Evolutionary conservation across 139 green algal genomes (phyloP), one percentile per base, ranked within the genome.

Genomic region (Pleodorina starrii): DNA sequence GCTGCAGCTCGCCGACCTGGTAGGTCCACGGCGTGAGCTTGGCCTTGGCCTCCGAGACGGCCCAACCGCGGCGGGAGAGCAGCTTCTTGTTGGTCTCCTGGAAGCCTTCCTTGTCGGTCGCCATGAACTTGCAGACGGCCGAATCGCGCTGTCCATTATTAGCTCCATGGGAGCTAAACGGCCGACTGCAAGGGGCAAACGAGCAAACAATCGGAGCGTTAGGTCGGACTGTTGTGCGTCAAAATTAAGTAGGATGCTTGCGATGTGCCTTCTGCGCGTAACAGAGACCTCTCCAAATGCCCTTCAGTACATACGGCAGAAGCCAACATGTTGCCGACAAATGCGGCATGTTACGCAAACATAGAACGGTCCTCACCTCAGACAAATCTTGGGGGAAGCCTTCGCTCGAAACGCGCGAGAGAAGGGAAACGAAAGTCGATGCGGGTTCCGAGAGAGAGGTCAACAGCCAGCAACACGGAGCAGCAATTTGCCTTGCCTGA

Each of bases 51-150:
- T 43, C 79, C 7, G 79, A 3, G 17, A 73, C 79, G 19, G 79
- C 79, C 27, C 36, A 86, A 10, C 79, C 79, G 27, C 79, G 79
- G 16, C 79, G 79, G 1, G 79, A 75, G 2, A 86, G 79, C 38
- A 86, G 59, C 57, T 86, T 86, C n/a, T 48, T 11, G 10, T 35
- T 71, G 48, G 19, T 25, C 0, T 48, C 77, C n/a, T 48, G 32
- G 21, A 54, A 80, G 12, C 44, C 44, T 1, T 82, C 44, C 44
- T 48, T 43, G 17, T 82, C 27, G 23, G 12, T 43, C 7, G 43
- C 74, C 36, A 63, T 29, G 46, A 66, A 82, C 44, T 82, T 82
- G 74, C 43, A 63, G 32, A 66, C 44, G 9, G 66, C 74, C 17
- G 74, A 82, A 23, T 63, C 29, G 32, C 74, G 74, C 4, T 43